Percentiles rank a stretch among this genome's conserved stretches.
These are phyloP conservation scores for Penicillium soppii DNA, from an alignment of 495 filamentous ascomycete genomes.

Conservation along the genomic window DNA sequence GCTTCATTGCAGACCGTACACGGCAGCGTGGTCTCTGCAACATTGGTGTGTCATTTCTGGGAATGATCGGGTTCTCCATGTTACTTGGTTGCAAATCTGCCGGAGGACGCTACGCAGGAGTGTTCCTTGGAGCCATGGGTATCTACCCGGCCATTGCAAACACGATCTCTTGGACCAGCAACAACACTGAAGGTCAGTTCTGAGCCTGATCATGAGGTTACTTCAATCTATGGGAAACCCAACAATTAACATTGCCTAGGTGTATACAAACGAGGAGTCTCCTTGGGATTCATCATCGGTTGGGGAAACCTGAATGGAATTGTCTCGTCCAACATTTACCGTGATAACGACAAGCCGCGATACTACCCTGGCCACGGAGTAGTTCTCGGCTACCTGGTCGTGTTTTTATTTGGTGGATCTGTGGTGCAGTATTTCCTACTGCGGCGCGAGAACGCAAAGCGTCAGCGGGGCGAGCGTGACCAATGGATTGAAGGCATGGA, in stretches of 20 bases:
- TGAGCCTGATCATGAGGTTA: neutral
- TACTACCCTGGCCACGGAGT: slow-evolving; percentile 59
- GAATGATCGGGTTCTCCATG: slow-evolving; percentile 77
- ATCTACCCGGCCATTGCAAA: slow-evolving; percentile 94
- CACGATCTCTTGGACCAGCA: slow-evolving; percentile 84
- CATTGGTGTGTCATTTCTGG: slow-evolving; percentile 67
- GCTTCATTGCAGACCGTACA: slow-evolving; percentile 78
- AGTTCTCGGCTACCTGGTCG: slow-evolving; percentile 58
- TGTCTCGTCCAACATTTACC: slow-evolving; percentile 74
- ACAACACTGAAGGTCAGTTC: slow-evolving; percentile 73
- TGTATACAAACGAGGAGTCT: slow-evolving; percentile 87
- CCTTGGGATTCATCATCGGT: slow-evolving; percentile 82
- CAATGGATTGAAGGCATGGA: slow-evolving; percentile 51
- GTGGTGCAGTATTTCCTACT: slow-evolving; percentile 67
- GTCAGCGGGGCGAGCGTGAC: slow-evolving; percentile 64
- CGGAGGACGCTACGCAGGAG: slow-evolving; percentile 74
- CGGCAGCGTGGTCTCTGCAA: slow-evolving; percentile 79
- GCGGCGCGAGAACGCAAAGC: slow-evolving; percentile 36
- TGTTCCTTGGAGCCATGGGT: slow-evolving; percentile 81
- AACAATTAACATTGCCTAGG: slow-evolving; percentile 33
- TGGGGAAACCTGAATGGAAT: slow-evolving; percentile 94
- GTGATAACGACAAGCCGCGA: slow-evolving; percentile 49
- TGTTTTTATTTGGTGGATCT: slow-evolving; percentile 61
- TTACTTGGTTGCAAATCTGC: slow-evolving; percentile 60
- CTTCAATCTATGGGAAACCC: neutral